These are phyloP conservation scores for Zea mays DNA, from an alignment of 176 grass and related monocot genomes.

Conservation along the genomic window Zm-B73-REFERENCE-NAM-5.0 NC_050097.1:221430001-221430500, in stretches of 20 bases:
- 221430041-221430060: conserved; percentile 45
- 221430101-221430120: conserved; percentile 42
- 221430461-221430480: conserved; percentile 39
- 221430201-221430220: conserved; percentile 38
- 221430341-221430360: conserved; percentile 34
- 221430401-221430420: not conserved
- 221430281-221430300: conserved; percentile 46
- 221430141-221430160: not conserved
- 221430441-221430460: not conserved
- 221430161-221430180: conserved; percentile 21
- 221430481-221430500: conserved; percentile 46
- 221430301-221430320: conserved; percentile 42
- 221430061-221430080: conserved; percentile 44
- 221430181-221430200: conserved; percentile 51
- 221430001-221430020: conserved; percentile 40
- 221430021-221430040: conserved; percentile 47
- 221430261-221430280: not conserved
- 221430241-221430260: conserved; percentile 38
- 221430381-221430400: not conserved
- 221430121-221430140: not conserved
- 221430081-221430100: conserved; percentile 31
- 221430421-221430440: not conserved
- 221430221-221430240: conserved; percentile 51
- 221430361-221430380: conserved; percentile 36
- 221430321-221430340: conserved; percentile 13